Conservation (phyloP, 345 rosid species). For the Conringia planisiliqua region DNA sequence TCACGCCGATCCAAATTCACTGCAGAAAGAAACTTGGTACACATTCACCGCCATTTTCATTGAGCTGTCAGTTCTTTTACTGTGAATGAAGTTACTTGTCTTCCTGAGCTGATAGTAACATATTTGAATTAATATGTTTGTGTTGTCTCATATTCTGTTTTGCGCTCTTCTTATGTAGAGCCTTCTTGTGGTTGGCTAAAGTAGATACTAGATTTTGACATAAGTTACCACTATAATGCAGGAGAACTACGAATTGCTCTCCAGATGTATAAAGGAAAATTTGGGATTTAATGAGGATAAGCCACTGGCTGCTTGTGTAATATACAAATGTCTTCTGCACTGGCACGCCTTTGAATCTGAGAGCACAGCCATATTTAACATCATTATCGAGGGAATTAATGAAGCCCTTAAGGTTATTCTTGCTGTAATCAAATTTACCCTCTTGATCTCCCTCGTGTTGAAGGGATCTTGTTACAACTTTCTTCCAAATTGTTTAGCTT, state of each 20-base stretch:
- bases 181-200: slow-evolving; percentile 9
- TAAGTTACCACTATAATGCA: slow-evolving; percentile 34
- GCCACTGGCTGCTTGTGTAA: slow-evolving; percentile 87
- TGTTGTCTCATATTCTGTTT: slow-evolving; percentile 10
- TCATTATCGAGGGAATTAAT: slow-evolving; percentile 83
- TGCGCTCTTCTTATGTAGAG: slow-evolving; percentile 7
- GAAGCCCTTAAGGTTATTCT: slow-evolving; percentile 67
- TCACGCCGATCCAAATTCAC: slow-evolving; percentile 74
- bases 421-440: slow-evolving; percentile 1
- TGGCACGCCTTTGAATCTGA: slow-evolving; percentile 98
- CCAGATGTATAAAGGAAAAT: slow-evolving; percentile 81
- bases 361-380: slow-evolving; percentile 81
- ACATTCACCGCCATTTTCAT: slow-evolving; percentile 6
- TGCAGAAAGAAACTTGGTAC: slow-evolving; percentile 83
- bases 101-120: neutral
- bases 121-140: neutral
- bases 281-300: slow-evolving; percentile 75
- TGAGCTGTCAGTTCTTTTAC: slow-evolving; percentile 12
- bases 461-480: slow-evolving; percentile 8
- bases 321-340: slow-evolving; percentile 83
- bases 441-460: neutral
- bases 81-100: neutral
- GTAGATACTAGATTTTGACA: slow-evolving; percentile 5
- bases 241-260: slow-evolving; percentile 87
- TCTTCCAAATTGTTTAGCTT: neutral